phyloP scores from a whole-genome alignment of 1,284 basidiomycete genomes.

The Fomes fomentarius region DNA sequence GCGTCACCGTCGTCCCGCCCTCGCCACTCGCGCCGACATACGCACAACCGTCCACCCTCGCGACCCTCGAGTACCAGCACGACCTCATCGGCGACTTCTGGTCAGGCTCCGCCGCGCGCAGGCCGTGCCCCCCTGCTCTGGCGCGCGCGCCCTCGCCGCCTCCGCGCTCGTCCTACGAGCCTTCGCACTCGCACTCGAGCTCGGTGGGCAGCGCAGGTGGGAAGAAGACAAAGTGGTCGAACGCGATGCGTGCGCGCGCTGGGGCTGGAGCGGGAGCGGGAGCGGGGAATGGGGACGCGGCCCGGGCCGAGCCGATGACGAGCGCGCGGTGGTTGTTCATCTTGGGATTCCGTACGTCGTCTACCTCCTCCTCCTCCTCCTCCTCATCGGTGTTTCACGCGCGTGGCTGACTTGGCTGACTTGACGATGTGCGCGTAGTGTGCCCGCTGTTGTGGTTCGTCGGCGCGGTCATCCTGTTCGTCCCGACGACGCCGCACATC shows the following conservation, averaged over 20 bases:
- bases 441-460: slow-evolving; percentile 18
- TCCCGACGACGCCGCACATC: slow-evolving; percentile 11
- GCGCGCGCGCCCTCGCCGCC: neutral
- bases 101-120: slow-evolving; percentile 11
- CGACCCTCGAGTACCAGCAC: slow-evolving; percentile 15
- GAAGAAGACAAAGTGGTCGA: slow-evolving; percentile 7
- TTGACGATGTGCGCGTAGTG: neutral
- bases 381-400: neutral
- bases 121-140: neutral
- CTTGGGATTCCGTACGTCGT: slow-evolving; percentile 19
- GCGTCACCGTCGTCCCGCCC: neutral
- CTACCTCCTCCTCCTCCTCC: neutral
- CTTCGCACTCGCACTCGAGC: neutral
- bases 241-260: slow-evolving; percentile 3
- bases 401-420: neutral
- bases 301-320: slow-evolving; percentile 22
- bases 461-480: slow-evolving; percentile 9
- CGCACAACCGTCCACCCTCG: slow-evolving; percentile 7
- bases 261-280: neutral
- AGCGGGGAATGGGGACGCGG: no score
- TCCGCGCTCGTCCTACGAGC: slow-evolving; percentile 1
- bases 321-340: slow-evolving; percentile 16
- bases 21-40: neutral
- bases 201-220: neutral
- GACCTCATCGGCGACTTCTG: slow-evolving; percentile 23